Percentiles rank a stretch among this genome's conserved stretches.
Conservation (phyloP, 2,329 filamentous ascomycete species). For the Aspergillus japonicus region DNA sequence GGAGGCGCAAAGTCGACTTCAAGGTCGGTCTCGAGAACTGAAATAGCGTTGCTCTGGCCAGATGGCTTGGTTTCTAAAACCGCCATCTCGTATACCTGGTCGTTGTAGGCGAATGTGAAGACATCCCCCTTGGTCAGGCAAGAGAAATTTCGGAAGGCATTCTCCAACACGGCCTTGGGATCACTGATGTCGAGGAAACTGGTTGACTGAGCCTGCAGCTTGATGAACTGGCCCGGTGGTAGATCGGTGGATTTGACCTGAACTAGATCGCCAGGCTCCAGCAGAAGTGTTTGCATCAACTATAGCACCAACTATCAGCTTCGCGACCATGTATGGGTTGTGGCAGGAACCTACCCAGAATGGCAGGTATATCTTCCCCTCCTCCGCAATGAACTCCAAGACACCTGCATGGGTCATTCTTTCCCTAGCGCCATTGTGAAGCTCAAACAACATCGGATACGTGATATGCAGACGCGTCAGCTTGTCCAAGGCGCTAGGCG, state of each 20-base stretch:
- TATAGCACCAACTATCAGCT: constrained; percentile 36
- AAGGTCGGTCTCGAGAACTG: constrained; percentile 93
- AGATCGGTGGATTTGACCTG: constrained; percentile 95
- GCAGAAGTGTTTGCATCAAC: constrained; percentile 89
- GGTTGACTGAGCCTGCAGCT: constrained; percentile 89
- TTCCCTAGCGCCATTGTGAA: constrained; percentile 80
- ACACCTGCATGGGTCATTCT: constrained; percentile 90
- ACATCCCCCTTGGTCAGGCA: constrained; percentile 90
- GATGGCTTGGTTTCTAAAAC: constrained; percentile 92
- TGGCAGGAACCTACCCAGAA: constrained; percentile 68
- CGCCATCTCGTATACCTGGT: constrained; percentile 87
- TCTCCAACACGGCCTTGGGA: constrained; percentile 94
- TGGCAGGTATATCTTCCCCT: constrained; percentile 92
- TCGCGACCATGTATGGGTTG: neutral
- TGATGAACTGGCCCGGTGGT: constrained; percentile 86
- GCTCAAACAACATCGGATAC: constrained; percentile 95
- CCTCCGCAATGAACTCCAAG: constrained; percentile 94
- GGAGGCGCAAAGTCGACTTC: constrained; percentile 95
- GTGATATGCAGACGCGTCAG: constrained; percentile 93
- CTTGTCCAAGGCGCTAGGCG: constrained; percentile 94
- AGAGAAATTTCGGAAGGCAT: constrained; percentile 93
- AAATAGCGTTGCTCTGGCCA: constrained; percentile 76
- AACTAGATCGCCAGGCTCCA: constrained; percentile 90
- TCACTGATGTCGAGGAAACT: constrained; percentile 96
- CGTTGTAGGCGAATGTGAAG: constrained; percentile 96